Base-by-base conservation (phyloP, 1,139 yeast genomes). In the Kodamaea suecica region DNA sequence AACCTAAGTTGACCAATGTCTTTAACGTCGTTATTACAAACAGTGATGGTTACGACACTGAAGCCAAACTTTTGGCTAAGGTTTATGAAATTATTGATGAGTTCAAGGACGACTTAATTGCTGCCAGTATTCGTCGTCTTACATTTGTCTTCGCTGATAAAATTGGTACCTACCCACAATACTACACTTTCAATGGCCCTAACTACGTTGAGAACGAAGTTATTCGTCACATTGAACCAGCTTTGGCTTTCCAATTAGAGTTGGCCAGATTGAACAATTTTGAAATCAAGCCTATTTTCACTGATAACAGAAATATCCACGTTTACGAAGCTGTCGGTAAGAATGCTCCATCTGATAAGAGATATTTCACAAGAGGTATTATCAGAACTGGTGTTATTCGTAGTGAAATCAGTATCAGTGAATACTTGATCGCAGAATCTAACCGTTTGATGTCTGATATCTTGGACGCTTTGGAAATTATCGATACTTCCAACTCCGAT, bases 211-310 rank as follows among this genome's bases (percentile, higher is more conserved):
- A 84, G 63, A 95, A 92, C 66, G 79, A 83, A 66, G 90, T 90
- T 24, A 86, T 92, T 59, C 90, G 98, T 70, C 97, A 92, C 58
- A 87, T 92, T 53, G 98, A 92, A 64, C 98, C 98, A 21, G 97
- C 98, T 30, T 73, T 92, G 54, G 98, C 98, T 38, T 92, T 82
- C 84, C 98, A 92, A 70, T 76, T 92, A 52, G 98, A 92, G 66
- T 75, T 92, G 49, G 95, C 88, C 54, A 81, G 97, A 69, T 75
- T 92, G 64, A 86, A 95, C 33, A 94, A 92, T 70, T 92, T 92
- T 66, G 81, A 86, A 64, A 87, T 92, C 63, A 87, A 84, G 59
- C 97, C 97, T 33, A 86, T 92, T 39, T 86, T 87, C 70, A 87
- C 97, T 41, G 97, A 90, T 61, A 92, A 94, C 73, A 83, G 97